Evolutionary conservation across 441 rosid species (phyloP).

Genomic region (Mallotus japonicus): DNA sequence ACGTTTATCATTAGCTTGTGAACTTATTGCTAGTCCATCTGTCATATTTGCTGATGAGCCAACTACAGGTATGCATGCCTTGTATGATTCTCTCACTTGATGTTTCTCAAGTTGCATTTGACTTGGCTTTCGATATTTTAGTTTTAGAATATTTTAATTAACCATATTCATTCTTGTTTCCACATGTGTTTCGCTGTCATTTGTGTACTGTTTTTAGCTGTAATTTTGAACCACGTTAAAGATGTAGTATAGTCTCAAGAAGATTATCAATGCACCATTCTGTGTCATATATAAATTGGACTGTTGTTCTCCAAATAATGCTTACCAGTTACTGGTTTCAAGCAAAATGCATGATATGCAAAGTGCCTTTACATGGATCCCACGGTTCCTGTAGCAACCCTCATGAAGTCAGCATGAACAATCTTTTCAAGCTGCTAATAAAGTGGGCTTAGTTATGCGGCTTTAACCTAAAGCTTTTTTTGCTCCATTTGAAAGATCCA

Average conservation of each 20-base stretch:
- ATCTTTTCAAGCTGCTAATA: neutral
- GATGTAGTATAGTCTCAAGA: neutral
- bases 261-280: neutral
- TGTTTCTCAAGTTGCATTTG: constrained; percentile 3
- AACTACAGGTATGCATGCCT: constrained; percentile 66
- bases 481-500: neutral
- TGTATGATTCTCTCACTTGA: constrained; percentile 9
- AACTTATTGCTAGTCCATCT: constrained; percentile 96
- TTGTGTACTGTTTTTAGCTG: neutral
- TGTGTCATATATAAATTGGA: neutral
- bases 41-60: constrained; percentile 98
- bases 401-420: neutral
- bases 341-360: neutral
- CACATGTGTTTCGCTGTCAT: neutral
- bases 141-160: neutral
- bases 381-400: neutral
- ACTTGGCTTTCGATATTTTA: neutral
- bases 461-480: neutral
- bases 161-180: neutral
- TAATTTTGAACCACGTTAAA: neutral
- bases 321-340: neutral
- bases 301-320: neutral
- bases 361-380: neutral
- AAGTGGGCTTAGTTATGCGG: neutral
- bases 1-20: constrained; percentile 82